Conservation (phyloP, 1,139 yeast genomes). For the Yamadazyma buinensis region DNA sequence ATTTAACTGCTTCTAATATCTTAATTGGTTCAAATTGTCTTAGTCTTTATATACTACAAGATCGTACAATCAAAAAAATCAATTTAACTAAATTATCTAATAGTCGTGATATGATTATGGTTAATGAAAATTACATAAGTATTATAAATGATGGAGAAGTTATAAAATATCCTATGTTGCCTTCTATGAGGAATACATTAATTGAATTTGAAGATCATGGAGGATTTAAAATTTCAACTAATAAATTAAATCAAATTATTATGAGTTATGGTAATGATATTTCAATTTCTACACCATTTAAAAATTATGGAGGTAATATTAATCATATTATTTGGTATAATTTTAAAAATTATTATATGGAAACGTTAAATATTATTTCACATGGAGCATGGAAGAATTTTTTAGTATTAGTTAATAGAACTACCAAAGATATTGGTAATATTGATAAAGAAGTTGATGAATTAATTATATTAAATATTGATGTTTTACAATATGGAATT, state of each 20-base stretch:
- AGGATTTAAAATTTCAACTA: slow-evolving; percentile 19
- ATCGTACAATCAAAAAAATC: slow-evolving; percentile 19
- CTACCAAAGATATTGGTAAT: slow-evolving; percentile 14
- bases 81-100: slow-evolving; percentile 19
- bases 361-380: slow-evolving; percentile 30
- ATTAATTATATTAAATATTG: slow-evolving; percentile 33
- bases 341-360: slow-evolving; percentile 32
- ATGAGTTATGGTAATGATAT: slow-evolving; percentile 28
- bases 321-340: slow-evolving; percentile 43
- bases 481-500: slow-evolving; percentile 30
- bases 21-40: slow-evolving; percentile 26
- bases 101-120: slow-evolving; percentile 17
- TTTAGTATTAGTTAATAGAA: slow-evolving; percentile 33
- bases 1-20: slow-evolving; percentile 21
- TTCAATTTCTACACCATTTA: slow-evolving; percentile 37
- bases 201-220: slow-evolving; percentile 17
- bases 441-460: slow-evolving; percentile 29
- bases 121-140: slow-evolving; percentile 26
- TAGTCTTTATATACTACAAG: slow-evolving; percentile 21
- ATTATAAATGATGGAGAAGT: slow-evolving; percentile 17
- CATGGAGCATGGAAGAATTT: slow-evolving; percentile 37
- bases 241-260: slow-evolving; percentile 26
- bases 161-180: slow-evolving; percentile 28
- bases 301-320: slow-evolving; percentile 11
- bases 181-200: slow-evolving; percentile 27